Conservation (phyloP, 1,284 basidiomycete species). For the Leccinum ponderosum region DNA sequence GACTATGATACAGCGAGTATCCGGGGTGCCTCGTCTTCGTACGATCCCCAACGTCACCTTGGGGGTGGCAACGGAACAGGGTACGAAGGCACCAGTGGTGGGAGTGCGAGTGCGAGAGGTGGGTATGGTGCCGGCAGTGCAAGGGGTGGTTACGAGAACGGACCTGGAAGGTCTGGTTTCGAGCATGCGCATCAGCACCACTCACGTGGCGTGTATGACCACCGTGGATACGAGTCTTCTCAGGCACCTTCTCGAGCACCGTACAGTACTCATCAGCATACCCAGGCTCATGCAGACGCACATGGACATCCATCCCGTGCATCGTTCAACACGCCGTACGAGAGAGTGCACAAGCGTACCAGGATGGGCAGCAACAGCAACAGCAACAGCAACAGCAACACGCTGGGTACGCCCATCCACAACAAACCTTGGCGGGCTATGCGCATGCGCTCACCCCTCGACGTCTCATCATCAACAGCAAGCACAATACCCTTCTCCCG, state of each 20-base stretch:
- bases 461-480: constrained; percentile 35
- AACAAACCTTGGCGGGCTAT: constrained; percentile 28
- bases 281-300: constrained; percentile 23
- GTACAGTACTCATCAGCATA: constrained; percentile 20
- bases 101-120: constrained; percentile 17
- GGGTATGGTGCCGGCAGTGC: constrained; percentile 21
- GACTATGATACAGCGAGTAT: constrained; percentile 22
- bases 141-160: constrained; percentile 26
- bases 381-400: constrained; percentile 7
- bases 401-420: constrained; percentile 23
- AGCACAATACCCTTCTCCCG: constrained; percentile 27
- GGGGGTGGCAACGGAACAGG: constrained; percentile 7
- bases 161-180: constrained; percentile 20
- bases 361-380: constrained; percentile 13
- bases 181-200: constrained; percentile 29
- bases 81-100: constrained; percentile 17
- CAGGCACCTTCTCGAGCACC: constrained; percentile 21
- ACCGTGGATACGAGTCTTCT: constrained; percentile 24
- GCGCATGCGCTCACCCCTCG: constrained; percentile 26
- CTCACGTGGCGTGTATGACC: constrained; percentile 24
- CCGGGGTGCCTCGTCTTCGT: constrained; percentile 19
- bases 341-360: constrained; percentile 33
- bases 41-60: constrained; percentile 26
- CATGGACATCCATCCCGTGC: constrained; percentile 24
- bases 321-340: constrained; percentile 28